Conservation (phyloP, 2,329 filamentous ascomycete genomes). For the Aspergillus chevalieri region DNA sequence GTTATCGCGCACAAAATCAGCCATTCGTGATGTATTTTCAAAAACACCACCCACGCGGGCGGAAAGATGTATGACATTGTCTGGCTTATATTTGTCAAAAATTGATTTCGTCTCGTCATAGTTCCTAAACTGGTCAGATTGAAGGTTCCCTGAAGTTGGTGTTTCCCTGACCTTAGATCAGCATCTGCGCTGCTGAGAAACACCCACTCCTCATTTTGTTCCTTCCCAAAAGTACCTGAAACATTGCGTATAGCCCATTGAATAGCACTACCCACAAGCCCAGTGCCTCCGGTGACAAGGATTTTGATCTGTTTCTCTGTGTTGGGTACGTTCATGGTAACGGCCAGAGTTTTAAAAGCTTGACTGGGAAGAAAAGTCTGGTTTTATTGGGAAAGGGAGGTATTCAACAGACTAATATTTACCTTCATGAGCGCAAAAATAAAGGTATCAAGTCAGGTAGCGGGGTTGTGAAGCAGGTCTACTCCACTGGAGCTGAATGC, state of each 20-base stretch:
- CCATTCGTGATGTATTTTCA: not conserved
- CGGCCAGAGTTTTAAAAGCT: not conserved
- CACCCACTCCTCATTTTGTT: not conserved
- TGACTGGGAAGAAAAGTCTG: not conserved
- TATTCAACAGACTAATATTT: not conserved
- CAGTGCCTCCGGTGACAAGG: not conserved
- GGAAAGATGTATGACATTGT: not conserved
- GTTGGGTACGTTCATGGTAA: not conserved
- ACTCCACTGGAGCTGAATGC: not conserved
- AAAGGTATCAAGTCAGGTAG: not conserved
- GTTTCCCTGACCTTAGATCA: not conserved
- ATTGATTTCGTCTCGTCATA: not conserved
- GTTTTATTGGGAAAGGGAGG: not conserved
- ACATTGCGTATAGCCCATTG: not conserved
- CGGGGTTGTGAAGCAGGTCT: not conserved
- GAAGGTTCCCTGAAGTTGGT: not conserved
- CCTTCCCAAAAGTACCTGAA: not conserved
- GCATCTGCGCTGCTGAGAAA: constrained; percentile 1
- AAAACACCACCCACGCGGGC: not conserved
- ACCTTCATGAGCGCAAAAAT: not conserved
- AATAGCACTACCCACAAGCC: not conserved
- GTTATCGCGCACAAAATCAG: not conserved
- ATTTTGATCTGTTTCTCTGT: not conserved
- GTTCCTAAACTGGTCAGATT: not conserved
- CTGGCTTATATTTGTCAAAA: not conserved